These are phyloP conservation scores for Claviceps capensis DNA, from an alignment of 2,329 filamentous ascomycete genomes.

Conservation along the genomic window DNA sequence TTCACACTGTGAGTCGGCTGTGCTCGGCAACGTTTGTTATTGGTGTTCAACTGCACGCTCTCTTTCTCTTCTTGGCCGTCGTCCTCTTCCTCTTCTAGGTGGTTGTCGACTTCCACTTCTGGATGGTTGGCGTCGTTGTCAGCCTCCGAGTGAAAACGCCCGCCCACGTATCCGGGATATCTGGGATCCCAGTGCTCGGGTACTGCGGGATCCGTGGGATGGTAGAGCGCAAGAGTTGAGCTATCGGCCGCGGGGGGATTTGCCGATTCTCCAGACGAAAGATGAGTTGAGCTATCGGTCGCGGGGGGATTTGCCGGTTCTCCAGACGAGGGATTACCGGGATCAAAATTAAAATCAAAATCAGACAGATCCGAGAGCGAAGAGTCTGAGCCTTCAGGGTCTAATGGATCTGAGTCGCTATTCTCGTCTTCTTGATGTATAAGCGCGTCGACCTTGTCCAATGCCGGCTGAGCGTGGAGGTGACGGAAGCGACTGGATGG, in stretches of 20 bases:
- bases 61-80: not conserved
- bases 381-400: not conserved
- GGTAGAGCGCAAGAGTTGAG: not conserved
- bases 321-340: not conserved
- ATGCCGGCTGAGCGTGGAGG: constrained; percentile 2
- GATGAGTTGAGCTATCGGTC: not conserved
- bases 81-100: not conserved
- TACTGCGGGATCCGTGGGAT: not conserved
- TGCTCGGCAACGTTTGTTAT: not conserved
- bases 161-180: not conserved
- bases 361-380: not conserved
- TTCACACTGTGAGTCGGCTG: not conserved
- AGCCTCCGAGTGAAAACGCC: not conserved
- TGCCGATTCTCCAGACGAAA: not conserved
- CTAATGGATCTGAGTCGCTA: not conserved
- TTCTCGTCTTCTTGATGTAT: not conserved
- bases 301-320: not conserved
- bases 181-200: not conserved
- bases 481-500: constrained; percentile 5
- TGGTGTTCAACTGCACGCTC: not conserved
- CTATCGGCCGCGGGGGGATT: not conserved
- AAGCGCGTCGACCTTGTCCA: not conserved
- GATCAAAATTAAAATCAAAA: too few species aligned
- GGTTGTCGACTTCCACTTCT: not conserved
- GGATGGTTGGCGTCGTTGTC: not conserved